Evolutionary conservation across 1,284 basidiomycete genomes (phyloP).

Genomic region (Microbotryomycetes sp.): DNA sequence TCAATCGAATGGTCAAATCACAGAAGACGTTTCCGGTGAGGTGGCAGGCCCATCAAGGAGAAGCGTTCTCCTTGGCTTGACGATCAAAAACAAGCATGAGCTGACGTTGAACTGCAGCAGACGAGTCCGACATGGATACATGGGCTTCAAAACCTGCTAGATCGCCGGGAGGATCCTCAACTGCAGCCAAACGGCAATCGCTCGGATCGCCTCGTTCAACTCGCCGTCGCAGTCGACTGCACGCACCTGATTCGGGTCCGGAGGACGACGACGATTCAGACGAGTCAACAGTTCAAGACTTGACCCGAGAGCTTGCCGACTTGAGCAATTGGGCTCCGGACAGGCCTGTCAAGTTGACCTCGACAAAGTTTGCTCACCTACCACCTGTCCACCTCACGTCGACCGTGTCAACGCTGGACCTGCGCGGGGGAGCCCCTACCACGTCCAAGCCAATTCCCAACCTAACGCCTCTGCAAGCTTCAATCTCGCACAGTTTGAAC

Average conservation of each 20-base stretch:
- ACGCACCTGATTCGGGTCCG: too few species aligned
- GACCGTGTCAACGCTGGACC: not conserved
- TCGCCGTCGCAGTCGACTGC: too few species aligned
- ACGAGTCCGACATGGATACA: not conserved
- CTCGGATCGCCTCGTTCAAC: too few species aligned
- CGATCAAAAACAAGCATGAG: too few species aligned
- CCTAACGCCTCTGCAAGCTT: constrained; percentile 8
- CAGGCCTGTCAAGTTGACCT: not conserved
- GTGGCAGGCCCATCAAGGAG: too few species aligned
- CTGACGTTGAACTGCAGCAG: too few species aligned
- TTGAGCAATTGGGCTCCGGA: not conserved
- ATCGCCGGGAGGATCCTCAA: not conserved
- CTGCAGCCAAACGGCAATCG: not conserved
- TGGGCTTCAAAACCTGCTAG: not conserved
- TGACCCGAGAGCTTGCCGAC: not conserved
- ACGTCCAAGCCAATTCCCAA: not conserved
- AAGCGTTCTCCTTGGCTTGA: too few species aligned
- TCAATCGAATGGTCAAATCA: too few species aligned
- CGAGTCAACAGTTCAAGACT: not conserved
- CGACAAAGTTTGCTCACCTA: not conserved
- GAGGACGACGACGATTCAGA: not conserved
- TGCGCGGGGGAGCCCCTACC: not conserved
- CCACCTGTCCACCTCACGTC: not conserved
- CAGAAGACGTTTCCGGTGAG: too few species aligned
- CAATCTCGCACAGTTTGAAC: constrained; percentile 8